phyloP scores from a whole-genome alignment of 176 grass and related monocot species.

The Alloteropsis semialata region DNA sequence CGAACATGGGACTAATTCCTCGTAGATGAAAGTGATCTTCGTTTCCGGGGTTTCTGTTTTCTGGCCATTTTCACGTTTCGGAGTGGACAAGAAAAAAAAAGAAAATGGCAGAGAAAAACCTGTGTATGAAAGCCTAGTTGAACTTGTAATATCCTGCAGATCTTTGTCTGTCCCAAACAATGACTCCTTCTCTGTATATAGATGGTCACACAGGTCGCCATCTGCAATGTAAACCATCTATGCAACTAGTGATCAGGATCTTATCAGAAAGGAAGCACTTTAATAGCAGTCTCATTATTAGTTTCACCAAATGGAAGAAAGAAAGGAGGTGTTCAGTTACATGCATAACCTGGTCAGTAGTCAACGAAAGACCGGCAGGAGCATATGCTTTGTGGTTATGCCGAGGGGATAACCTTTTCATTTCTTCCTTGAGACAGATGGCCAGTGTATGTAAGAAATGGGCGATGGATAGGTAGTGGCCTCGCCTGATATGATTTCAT shows the following conservation, averaged over 20 bases:
- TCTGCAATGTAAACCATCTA: not conserved
- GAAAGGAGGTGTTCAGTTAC: not conserved
- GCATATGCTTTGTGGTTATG: constrained; percentile 41
- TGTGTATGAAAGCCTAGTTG: constrained; percentile 1
- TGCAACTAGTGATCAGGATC: not conserved
- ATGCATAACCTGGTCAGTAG: not conserved
- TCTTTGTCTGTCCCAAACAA: not conserved
- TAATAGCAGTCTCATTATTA: not conserved
- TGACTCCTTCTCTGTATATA: not conserved
- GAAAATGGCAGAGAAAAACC: not conserved
- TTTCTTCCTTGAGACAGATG: not conserved
- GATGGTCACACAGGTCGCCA: constrained; percentile 9
- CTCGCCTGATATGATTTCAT: constrained; percentile 15
- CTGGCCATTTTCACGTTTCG: not conserved
- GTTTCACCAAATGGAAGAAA: not conserved
- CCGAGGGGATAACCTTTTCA: not conserved
- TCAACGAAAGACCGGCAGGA: not conserved
- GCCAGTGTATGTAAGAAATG: constrained; percentile 1
- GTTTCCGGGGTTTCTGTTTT: not conserved
- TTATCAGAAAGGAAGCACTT: not conserved
- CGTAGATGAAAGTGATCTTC: not conserved
- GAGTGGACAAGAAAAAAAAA: not conserved
- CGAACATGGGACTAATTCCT: not conserved
- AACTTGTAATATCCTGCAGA: not conserved
- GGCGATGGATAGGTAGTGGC: constrained; percentile 12